Base-by-base conservation (phyloP, 108 stramenopile species). In the Cyclotella atomus region DNA sequence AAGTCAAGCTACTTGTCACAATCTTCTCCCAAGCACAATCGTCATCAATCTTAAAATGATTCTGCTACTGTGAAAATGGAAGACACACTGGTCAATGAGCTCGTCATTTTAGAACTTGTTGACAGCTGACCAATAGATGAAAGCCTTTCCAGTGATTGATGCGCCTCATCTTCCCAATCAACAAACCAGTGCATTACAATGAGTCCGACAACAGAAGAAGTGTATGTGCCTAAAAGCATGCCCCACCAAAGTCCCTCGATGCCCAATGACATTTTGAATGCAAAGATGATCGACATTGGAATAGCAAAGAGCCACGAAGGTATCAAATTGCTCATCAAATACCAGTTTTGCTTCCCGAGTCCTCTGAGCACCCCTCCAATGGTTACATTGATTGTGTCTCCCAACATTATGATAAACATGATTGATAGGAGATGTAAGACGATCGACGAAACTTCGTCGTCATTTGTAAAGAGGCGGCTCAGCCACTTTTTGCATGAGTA, bases 321-420 rank as follows among this genome's bases (percentile, higher is more conserved):
- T 27, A 61, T 19, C 50, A 54, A 27, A 15, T 65, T 65, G 52
- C 25, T 25, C 35, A 59, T 20, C n/a, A 61, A 20, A 47, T n/a
- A 68, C 28, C 21, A 33, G 7, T 69, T 69, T 68, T 56, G 36
- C 38, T 17, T 19, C 23, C 44, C 49, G 36, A 59, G 17, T 46
- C 41, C 56, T 69, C 68, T 0, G 64, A 62, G 21, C 24, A 67
- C 47, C 0, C 80, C 80, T 30, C 80, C 80, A 17, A 44, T 63
- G 9, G 68, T 76, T 16, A 69, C 80, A 55, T 81, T 74, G 19
- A 71, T 15, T 21, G 75, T 53, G 47, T 81, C 80, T 14, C 80
- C 80, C 38, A 81, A 34, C 80, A 81, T 81, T 25, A 81, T 75
- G 8, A 81, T 28, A 47, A 74, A 81, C 27, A 53, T 63, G 21